Evolutionary conservation across 1,139 yeast genomes (phyloP).

Genomic region (Yamadazyma membranifaciens): DNA sequence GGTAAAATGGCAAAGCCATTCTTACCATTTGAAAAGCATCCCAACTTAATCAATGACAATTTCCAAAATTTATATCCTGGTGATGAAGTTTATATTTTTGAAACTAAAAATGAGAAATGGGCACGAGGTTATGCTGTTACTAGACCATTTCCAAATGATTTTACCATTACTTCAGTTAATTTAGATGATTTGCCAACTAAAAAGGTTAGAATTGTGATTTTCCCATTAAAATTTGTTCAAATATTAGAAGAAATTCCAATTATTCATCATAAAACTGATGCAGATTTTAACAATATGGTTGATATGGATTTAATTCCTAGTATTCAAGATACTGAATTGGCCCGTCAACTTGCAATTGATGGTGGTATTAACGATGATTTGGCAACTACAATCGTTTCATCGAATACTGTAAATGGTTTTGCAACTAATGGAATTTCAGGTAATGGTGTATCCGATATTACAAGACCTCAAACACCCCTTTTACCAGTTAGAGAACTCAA

Average conservation of each 20-base stretch:
- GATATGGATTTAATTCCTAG: constrained; percentile 41
- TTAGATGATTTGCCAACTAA: constrained; percentile 62
- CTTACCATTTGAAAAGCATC: constrained; percentile 56
- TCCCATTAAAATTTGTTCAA: constrained; percentile 57
- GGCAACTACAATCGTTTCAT: constrained; percentile 2
- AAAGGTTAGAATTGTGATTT: constrained; percentile 50
- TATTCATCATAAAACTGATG: constrained; percentile 21
- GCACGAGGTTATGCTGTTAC: constrained; percentile 71
- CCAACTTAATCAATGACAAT: constrained; percentile 35
- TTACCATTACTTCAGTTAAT: constrained; percentile 58
- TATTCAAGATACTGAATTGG: constrained; percentile 42
- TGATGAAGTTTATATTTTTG: constrained; percentile 77
- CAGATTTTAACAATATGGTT: constrained; percentile 34
- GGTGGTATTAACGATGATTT: constrained; percentile 13
- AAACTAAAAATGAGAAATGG: constrained; percentile 65
- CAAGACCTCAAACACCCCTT: constrained; percentile 47
- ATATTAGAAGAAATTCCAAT: constrained; percentile 35
- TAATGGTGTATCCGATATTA: neutral
- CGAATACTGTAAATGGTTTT: constrained; percentile 2
- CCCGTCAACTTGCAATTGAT: constrained; percentile 30
- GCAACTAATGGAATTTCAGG: constrained; percentile 24
- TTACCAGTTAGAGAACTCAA: constrained; percentile 45
- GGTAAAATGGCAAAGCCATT: constrained; percentile 62
- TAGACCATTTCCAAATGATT: constrained; percentile 68
- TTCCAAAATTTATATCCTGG: constrained; percentile 71